These are phyloP conservation scores for Monosporascus sp. DNA, from an alignment of 2,329 filamentous ascomycete species.

Conservation along the genomic window DNA sequence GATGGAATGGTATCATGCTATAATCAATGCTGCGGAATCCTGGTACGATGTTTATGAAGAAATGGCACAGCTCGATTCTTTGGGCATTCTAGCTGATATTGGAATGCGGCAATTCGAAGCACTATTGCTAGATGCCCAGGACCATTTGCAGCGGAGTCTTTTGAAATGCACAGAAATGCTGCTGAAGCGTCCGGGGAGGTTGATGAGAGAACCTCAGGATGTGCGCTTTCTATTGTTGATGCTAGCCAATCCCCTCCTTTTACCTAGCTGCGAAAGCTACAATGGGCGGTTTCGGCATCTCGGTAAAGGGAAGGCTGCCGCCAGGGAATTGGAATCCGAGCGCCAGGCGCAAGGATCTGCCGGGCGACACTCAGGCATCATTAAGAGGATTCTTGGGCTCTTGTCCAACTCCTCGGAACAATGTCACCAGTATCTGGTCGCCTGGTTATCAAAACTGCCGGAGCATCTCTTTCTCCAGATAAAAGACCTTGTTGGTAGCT, in stretches of 20 bases:
- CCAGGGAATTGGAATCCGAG: constrained; percentile 8
- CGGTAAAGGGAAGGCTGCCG: constrained; percentile 12
- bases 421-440: constrained; percentile 71
- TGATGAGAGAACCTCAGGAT: constrained; percentile 62
- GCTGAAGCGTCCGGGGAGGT: constrained; percentile 71
- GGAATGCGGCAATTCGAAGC: constrained; percentile 41
- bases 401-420: constrained; percentile 69
- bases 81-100: constrained; percentile 25
- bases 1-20: constrained; percentile 66
- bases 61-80: constrained; percentile 34
- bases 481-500: constrained; percentile 73
- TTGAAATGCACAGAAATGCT: constrained; percentile 75
- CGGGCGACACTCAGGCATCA: constrained; percentile 73
- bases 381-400: constrained; percentile 79
- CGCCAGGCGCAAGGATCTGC: constrained; percentile 9
- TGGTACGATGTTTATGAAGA: constrained; percentile 60
- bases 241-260: constrained; percentile 71
- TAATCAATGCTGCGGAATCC: constrained; percentile 60
- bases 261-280: constrained; percentile 37
- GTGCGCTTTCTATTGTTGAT: constrained; percentile 74
- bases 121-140: constrained; percentile 51
- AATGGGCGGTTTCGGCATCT: constrained; percentile 33
- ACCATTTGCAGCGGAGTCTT: constrained; percentile 63
- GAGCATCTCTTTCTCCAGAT: constrained; percentile 61
- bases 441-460: constrained; percentile 71